Percentiles rank a stretch among this genome's conserved stretches.
Evolutionary conservation across 768 basidiomycete species (phyloP).

Genomic region (Termitomyces sp.): DNA sequence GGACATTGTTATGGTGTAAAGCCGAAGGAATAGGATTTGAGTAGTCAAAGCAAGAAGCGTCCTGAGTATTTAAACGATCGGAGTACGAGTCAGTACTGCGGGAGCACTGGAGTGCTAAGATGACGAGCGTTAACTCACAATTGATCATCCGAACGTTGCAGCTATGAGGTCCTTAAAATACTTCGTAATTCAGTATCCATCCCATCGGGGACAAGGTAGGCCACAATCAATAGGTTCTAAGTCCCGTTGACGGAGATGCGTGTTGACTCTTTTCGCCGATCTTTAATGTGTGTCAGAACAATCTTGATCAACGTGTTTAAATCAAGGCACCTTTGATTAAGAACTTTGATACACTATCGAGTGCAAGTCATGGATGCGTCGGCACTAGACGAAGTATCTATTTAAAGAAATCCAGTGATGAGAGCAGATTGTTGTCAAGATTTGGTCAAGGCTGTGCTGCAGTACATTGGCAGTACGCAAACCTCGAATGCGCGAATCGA

Average conservation of each 20-base stretch:
- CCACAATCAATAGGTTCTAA: background rate
- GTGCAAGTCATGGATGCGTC: background rate
- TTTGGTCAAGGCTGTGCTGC: too few relatives aligned
- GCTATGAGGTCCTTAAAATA: constrained; percentile 1
- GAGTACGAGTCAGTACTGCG: too few relatives aligned
- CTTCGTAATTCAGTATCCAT: background rate
- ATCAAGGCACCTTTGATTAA: too few relatives aligned
- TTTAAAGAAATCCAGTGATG: too few relatives aligned
- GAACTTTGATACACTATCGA: background rate
- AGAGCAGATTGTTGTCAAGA: too few relatives aligned
- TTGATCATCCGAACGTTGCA: constrained; percentile 8
- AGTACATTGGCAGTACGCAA: too few relatives aligned
- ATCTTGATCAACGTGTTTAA: too few relatives aligned
- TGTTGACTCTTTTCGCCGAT: constrained; percentile 1
- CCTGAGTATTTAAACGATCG: constrained; percentile 1
- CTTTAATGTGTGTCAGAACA: background rate
- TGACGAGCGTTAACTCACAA: constrained; percentile 8
- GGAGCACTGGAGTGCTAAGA: too few relatives aligned
- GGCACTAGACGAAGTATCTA: too few relatives aligned
- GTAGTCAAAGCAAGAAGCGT: background rate
- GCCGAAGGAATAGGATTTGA: background rate
- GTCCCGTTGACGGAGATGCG: background rate
- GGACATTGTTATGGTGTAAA: constrained; percentile 12
- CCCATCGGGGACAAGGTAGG: constrained; percentile 3
- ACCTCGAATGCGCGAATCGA: too few relatives aligned